phyloP scores from a whole-genome alignment of 2,329 filamentous ascomycete genomes.

The Paraphoma chrysanthemicola region DNA sequence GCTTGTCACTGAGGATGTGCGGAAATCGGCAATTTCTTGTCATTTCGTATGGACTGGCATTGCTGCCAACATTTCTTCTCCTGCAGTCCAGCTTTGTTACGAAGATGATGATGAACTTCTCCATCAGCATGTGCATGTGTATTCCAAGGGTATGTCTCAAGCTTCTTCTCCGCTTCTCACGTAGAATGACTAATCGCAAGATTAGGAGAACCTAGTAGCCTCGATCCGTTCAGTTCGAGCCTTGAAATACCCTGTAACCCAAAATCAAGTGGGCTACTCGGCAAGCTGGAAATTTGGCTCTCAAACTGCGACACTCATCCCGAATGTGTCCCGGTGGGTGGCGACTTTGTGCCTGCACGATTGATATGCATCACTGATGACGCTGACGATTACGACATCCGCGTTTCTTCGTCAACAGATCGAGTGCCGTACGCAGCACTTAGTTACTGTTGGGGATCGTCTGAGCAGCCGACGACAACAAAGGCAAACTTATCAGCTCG shows the following conservation, averaged over 20 bases:
- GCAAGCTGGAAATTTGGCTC: background rate
- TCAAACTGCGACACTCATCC: background rate
- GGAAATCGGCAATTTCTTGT: too few relatives aligned
- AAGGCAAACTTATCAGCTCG: background rate
- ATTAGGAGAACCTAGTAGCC: too few relatives aligned
- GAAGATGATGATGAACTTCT: too few relatives aligned
- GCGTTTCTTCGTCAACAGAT: background rate
- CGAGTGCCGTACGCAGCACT: background rate
- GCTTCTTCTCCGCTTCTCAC: too few relatives aligned
- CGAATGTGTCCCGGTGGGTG: background rate
- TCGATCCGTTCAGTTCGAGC: background rate
- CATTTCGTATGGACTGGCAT: too few relatives aligned
- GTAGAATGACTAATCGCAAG: too few relatives aligned
- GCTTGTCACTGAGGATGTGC: too few relatives aligned
- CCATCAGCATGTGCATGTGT: too few relatives aligned
- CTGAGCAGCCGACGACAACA: background rate
- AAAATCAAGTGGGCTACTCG: background rate
- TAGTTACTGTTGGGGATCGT: background rate
- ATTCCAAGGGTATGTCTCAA: too few relatives aligned
- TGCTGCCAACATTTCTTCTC: too few relatives aligned
- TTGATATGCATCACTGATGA: background rate
- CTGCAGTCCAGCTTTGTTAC: too few relatives aligned
- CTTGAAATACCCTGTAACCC: background rate
- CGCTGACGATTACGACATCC: background rate
- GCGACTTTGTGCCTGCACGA: background rate